phyloP scores from a whole-genome alignment of 345 rosid species.

The Syzygium aromaticum region DNA sequence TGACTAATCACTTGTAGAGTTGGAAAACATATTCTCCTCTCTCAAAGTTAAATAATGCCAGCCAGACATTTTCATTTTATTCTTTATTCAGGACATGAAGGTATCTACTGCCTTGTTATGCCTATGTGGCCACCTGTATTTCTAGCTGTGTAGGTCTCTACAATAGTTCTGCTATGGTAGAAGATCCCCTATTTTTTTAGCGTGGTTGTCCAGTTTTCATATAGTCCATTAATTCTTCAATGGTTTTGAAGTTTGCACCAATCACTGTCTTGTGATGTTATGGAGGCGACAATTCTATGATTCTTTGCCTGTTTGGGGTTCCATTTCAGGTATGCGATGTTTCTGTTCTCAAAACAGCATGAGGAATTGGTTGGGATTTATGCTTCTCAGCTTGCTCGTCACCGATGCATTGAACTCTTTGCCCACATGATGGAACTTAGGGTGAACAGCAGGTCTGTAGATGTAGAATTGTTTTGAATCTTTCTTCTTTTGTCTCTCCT shows the following conservation, averaged over 20 bases:
- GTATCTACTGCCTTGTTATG: not conserved
- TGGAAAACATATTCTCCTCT: not conserved
- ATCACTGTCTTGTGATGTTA: not conserved
- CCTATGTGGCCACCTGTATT: not conserved
- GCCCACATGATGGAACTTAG: slow-evolving; percentile 99
- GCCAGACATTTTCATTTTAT: not conserved
- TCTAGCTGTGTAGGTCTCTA: not conserved
- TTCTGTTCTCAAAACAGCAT: slow-evolving; percentile 88
- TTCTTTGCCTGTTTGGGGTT: slow-evolving; percentile 11
- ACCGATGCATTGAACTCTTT: slow-evolving; percentile 92
- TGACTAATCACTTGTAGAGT: not conserved
- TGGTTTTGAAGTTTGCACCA: not conserved
- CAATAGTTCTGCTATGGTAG: not conserved
- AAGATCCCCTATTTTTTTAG: not conserved
- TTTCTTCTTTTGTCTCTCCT: not conserved
- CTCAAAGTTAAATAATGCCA: not conserved
- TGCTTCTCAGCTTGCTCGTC: slow-evolving; percentile 93
- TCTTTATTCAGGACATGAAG: not conserved
- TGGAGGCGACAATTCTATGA: not conserved
- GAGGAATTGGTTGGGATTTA: slow-evolving; percentile 93
- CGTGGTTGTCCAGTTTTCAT: not conserved
- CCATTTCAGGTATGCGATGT: slow-evolving; percentile 85
- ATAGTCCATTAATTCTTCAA: not conserved
- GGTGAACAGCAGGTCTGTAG: slow-evolving; percentile 65
- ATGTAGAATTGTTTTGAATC: not conserved